A percentile compares a stretch with the other conserved stretches of the same genome.
Conservation (phyloP, 345 rosid species). For the Bruguiera parviflora region DNA sequence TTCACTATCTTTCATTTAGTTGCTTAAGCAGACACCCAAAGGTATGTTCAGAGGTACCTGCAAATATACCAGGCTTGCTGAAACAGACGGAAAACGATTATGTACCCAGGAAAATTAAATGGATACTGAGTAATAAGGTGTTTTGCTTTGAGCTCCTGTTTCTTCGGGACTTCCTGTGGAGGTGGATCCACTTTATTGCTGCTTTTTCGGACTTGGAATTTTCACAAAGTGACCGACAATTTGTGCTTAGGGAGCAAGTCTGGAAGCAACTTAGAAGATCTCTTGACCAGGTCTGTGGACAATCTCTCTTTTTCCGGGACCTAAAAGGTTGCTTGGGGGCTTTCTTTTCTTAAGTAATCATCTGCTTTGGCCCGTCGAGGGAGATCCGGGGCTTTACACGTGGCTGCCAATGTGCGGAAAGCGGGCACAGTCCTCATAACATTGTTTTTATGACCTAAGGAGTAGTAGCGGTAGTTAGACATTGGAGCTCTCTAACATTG, state of each 20-base stretch:
- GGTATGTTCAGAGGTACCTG: constrained; percentile 16
- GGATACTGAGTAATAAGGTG: constrained; percentile 25
- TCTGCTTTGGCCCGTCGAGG: neutral
- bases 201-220: constrained; percentile 2
- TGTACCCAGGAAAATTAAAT: constrained; percentile 29
- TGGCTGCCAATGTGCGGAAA: neutral
- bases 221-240: neutral
- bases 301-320: neutral
- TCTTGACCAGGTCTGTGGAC: constrained; percentile 19
- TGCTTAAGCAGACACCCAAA: constrained; percentile 27
- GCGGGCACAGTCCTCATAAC: neutral
- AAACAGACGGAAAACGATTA: constrained; percentile 22
- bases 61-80: constrained; percentile 29
- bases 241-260: constrained; percentile 6
- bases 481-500: neutral
- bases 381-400: neutral
- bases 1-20: constrained; percentile 24
- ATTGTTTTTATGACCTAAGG: neutral
- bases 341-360: neutral
- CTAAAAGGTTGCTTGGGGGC: neutral
- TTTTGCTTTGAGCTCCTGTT: constrained; percentile 14
- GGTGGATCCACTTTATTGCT: constrained; percentile 15
- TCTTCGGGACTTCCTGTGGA: neutral
- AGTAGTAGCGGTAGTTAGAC: neutral
- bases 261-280: neutral